Percentiles rank a stretch among this genome's conserved stretches.
These are phyloP conservation scores for Bryoglossum gracile DNA, from an alignment of 495 filamentous ascomycete species.

Conservation along the genomic window DNA sequence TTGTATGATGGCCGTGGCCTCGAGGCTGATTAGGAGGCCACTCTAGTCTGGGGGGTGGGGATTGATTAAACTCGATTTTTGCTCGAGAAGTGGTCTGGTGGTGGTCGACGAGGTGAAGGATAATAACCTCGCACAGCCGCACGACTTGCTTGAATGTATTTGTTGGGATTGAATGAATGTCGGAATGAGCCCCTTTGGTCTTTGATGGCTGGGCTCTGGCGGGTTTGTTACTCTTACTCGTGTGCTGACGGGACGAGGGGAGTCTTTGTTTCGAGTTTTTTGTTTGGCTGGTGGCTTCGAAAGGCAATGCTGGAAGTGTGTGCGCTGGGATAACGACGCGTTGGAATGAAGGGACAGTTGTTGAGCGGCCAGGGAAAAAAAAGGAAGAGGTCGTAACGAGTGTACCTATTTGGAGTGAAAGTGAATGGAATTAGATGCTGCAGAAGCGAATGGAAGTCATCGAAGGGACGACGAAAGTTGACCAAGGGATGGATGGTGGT, in stretches of 20 bases:
- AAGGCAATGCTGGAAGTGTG: slow-evolving; percentile 8
- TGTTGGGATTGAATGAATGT: no score
- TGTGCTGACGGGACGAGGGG: slow-evolving; percentile 1
- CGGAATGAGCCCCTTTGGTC: not conserved
- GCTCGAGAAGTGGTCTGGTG: not conserved
- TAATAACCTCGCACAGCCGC: no score
- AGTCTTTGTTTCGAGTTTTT: slow-evolving; percentile 7
- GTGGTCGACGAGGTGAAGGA: not conserved
- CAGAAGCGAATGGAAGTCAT: slow-evolving; percentile 12
- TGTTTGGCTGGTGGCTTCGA: slow-evolving; percentile 5
- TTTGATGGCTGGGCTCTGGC: not conserved
- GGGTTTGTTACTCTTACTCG: not conserved
- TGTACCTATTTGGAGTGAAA: slow-evolving; percentile 16
- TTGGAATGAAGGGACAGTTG: slow-evolving; percentile 5
- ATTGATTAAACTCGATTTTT: slow-evolving; percentile 6
- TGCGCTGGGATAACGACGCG: not conserved
- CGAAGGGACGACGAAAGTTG: slow-evolving; percentile 14
- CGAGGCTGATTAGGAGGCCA: slow-evolving; percentile 3
- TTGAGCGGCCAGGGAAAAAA: not conserved
- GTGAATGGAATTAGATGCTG: not conserved
- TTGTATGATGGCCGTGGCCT: slow-evolving; percentile 15
- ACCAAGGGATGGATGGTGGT: not conserved
- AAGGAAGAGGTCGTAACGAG: slow-evolving; percentile 25
- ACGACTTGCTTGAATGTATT: no score
- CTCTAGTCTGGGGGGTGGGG: slow-evolving; percentile 4